Conservation (phyloP, 2,329 filamentous ascomycete genomes). For the Aspergillus sp. region DNA sequence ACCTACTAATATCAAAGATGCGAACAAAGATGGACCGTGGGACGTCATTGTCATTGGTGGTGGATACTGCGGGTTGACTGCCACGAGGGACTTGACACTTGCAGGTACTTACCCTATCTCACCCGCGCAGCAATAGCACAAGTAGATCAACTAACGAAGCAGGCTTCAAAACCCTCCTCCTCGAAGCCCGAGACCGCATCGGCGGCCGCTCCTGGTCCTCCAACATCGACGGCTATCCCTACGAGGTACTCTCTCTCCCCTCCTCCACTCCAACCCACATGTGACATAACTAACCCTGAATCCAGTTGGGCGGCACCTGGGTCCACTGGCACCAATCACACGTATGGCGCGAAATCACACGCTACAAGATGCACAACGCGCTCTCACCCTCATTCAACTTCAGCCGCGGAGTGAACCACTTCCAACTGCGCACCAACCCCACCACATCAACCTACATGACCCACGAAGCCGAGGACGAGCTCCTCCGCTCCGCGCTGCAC, state of each 20-base stretch:
- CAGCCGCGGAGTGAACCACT: slow-evolving; percentile 46
- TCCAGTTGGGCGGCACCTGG: slow-evolving; percentile 52
- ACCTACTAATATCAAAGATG: slow-evolving; percentile 15
- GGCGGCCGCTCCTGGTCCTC: slow-evolving; percentile 52
- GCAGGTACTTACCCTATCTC: background rate
- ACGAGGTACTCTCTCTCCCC: slow-evolving; percentile 31
- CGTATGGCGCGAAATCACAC: slow-evolving; percentile 48
- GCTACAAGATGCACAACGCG: slow-evolving; percentile 49
- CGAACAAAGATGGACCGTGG: background rate
- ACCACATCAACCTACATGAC: slow-evolving; percentile 35
- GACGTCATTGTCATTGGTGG: slow-evolving; percentile 35
- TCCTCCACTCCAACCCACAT: background rate
- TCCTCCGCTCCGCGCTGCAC: slow-evolving; percentile 38
- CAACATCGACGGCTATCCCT: slow-evolving; percentile 47
- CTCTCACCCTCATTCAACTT: slow-evolving; percentile 46
- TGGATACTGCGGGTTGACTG: slow-evolving; percentile 36
- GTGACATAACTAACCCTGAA: background rate
- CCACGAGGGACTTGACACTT: slow-evolving; percentile 29
- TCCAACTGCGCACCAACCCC: slow-evolving; percentile 37
- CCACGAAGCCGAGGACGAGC: slow-evolving; percentile 46
- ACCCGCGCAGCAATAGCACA: background rate
- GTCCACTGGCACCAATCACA: slow-evolving; percentile 50
- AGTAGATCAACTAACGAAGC: background rate
- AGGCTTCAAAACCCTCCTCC: slow-evolving; percentile 40
- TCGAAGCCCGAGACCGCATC: slow-evolving; percentile 53